These are phyloP conservation scores for Aspergillus heteromorphus DNA, from an alignment of 495 filamentous ascomycete genomes.

Conservation along the genomic window DNA sequence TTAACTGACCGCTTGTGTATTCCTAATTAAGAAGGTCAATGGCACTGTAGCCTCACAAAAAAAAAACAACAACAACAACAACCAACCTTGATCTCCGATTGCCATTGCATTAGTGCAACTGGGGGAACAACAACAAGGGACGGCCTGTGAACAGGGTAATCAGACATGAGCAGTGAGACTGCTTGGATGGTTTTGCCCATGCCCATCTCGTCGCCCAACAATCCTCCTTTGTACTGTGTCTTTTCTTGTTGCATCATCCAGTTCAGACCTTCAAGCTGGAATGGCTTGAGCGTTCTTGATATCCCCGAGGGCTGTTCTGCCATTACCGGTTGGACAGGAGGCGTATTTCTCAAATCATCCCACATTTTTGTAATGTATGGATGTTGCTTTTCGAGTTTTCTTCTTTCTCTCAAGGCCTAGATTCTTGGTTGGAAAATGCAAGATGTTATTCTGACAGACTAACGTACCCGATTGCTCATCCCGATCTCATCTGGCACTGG, in stretches of 20 bases:
- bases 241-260: constrained; percentile 92
- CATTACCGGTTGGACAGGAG: constrained; percentile 56
- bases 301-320: constrained; percentile 76
- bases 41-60: not conserved
- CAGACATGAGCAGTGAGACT: constrained; percentile 94
- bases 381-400: constrained; percentile 68
- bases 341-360: constrained; percentile 62
- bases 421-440: not conserved
- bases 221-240: constrained; percentile 76
- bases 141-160: constrained; percentile 76
- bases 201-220: constrained; percentile 95
- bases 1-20: constrained; percentile 85
- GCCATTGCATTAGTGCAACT: constrained; percentile 96
- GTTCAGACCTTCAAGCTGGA: constrained; percentile 86
- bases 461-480: constrained; percentile 34
- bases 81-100: constrained; percentile 70
- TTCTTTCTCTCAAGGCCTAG: constrained; percentile 46
- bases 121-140: constrained; percentile 89
- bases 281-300: constrained; percentile 75
- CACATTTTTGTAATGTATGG: constrained; percentile 79
- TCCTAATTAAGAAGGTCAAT: constrained; percentile 32
- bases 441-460: not conserved
- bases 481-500: constrained; percentile 4
- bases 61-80: too few species aligned
- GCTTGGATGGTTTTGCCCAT: constrained; percentile 99